These are phyloP conservation scores for Simplicillium aogashimaense DNA, from an alignment of 2,329 filamentous ascomycete species.

Conservation along the genomic window DNA sequence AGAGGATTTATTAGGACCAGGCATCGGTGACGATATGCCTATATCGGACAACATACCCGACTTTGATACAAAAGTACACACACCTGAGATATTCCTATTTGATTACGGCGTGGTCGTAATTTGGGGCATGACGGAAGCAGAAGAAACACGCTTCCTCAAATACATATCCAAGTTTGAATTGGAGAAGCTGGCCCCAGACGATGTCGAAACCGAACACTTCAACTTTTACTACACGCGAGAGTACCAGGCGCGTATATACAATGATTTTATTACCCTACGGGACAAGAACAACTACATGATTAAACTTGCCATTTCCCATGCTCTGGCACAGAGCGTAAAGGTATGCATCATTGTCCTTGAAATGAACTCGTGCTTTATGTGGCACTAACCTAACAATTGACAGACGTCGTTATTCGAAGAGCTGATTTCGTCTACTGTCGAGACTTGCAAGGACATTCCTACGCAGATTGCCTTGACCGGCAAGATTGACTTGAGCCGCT, in stretches of 20 bases:
- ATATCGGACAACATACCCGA: conserved; percentile 47
- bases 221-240: conserved; percentile 99
- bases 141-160: conserved; percentile 85
- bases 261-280: conserved; percentile 92
- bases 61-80: conserved; percentile 82
- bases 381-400: conserved; percentile 8
- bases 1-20: conserved; percentile 24
- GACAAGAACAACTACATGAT: conserved; percentile 98
- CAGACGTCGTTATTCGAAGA: conserved; percentile 94
- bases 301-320: conserved; percentile 92
- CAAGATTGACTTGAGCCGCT: conserved; percentile 77
- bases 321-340: conserved; percentile 91
- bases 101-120: conserved; percentile 97
- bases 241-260: conserved; percentile 98
- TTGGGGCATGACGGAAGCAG: conserved; percentile 90
- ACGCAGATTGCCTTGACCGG: conserved; percentile 87
- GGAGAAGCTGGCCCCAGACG: conserved; percentile 79
- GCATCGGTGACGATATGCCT: conserved; percentile 22
- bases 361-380: neutral
- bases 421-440: conserved; percentile 85
- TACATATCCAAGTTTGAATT: conserved; percentile 91
- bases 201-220: conserved; percentile 93
- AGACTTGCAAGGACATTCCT: conserved; percentile 86
- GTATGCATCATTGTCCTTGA: conserved; percentile 24
- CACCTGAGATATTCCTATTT: conserved; percentile 90